Evolutionary conservation across 495 filamentous ascomycete species (phyloP).

Genomic region (Cercophora newfieldiana): DNA sequence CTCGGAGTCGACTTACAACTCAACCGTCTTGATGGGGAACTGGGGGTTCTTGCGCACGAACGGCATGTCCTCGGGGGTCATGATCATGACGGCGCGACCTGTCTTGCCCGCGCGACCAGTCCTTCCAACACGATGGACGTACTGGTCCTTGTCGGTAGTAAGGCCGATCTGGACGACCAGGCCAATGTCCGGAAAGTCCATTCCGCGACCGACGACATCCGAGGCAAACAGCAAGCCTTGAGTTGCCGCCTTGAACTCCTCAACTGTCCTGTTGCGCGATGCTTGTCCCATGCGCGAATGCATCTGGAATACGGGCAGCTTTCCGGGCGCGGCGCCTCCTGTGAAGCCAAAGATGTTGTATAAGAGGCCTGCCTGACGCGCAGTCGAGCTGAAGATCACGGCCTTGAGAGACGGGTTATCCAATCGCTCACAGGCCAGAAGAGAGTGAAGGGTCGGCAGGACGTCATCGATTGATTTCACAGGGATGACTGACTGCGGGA

Average conservation of each 20-base stretch:
- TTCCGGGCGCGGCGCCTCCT: conserved; percentile 77
- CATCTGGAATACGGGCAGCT: conserved; percentile 84
- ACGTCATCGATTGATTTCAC: conserved; percentile 85
- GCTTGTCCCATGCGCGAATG: conserved; percentile 62
- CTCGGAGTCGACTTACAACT: conserved; percentile 18
- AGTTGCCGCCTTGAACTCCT: conserved; percentile 79
- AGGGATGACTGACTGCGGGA: conserved; percentile 70
- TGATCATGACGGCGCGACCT: conserved; percentile 84
- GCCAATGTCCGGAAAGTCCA: conserved; percentile 73
- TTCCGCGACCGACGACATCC: conserved; percentile 84
- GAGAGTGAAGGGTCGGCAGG: conserved; percentile 77
- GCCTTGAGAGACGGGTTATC: conserved; percentile 71
- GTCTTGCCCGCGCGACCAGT: conserved; percentile 79
- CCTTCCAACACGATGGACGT: conserved; percentile 90
- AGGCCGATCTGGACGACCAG: conserved; percentile 92
- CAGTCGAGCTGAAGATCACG: conserved; percentile 98
- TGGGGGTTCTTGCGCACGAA: conserved; percentile 29
- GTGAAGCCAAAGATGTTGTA: conserved; percentile 62
- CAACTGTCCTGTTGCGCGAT: conserved; percentile 72
- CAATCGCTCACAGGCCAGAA: conserved; percentile 87
- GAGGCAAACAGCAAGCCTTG: conserved; percentile 85
- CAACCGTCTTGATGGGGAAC: conserved; percentile 33
- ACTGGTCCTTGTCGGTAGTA: conserved; percentile 71
- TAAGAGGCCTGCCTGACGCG: conserved; percentile 96
- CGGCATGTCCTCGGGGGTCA: conserved; percentile 80